A percentile compares a stretch with the other conserved stretches of the same genome.
Conservation (phyloP, 495 filamentous ascomycete genomes). For the Penicillium herquei region DNA sequence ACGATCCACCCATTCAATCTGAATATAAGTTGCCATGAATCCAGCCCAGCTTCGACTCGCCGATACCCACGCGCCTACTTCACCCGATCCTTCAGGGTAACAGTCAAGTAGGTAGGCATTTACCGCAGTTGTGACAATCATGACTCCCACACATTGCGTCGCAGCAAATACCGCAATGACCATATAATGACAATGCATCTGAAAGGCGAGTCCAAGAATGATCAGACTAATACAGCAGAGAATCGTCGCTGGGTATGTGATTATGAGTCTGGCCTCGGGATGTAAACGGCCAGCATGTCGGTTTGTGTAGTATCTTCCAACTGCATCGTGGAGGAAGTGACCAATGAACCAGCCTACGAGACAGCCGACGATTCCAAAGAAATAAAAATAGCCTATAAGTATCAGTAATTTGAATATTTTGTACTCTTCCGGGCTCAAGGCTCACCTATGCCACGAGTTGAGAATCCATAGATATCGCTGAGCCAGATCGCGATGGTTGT, state of each 20-base stretch:
- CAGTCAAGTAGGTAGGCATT: constrained; percentile 11
- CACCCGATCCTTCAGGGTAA: constrained; percentile 12
- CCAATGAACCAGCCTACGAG: constrained; percentile 8
- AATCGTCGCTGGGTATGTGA: constrained; percentile 9
- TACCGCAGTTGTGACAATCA: constrained; percentile 12
- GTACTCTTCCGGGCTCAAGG: neutral
- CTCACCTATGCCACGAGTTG: constrained; percentile 3
- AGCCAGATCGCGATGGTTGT: constrained; percentile 12
- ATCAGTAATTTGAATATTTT: neutral
- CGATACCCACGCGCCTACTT: constrained; percentile 12
- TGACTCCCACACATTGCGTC: constrained; percentile 7
- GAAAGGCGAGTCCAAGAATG: constrained; percentile 5
- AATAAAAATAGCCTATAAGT: constrained; percentile 8
- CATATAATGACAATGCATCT: constrained; percentile 12
- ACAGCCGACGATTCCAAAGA: constrained; percentile 9
- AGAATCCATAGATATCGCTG: constrained; percentile 9
- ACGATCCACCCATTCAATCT: constrained; percentile 6
- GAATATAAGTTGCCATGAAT: constrained; percentile 11
- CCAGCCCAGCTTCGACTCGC: constrained; percentile 12
- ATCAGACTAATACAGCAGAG: constrained; percentile 4
- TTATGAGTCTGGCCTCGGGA: constrained; percentile 8
- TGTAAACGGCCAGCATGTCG: constrained; percentile 9
- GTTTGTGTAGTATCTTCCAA: constrained; percentile 9
- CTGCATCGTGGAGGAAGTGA: constrained; percentile 11
- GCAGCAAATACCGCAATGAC: constrained; percentile 8